Base-by-base conservation (phyloP, 73 alveolate genomes). In the Paramecium bursaria region DNA sequence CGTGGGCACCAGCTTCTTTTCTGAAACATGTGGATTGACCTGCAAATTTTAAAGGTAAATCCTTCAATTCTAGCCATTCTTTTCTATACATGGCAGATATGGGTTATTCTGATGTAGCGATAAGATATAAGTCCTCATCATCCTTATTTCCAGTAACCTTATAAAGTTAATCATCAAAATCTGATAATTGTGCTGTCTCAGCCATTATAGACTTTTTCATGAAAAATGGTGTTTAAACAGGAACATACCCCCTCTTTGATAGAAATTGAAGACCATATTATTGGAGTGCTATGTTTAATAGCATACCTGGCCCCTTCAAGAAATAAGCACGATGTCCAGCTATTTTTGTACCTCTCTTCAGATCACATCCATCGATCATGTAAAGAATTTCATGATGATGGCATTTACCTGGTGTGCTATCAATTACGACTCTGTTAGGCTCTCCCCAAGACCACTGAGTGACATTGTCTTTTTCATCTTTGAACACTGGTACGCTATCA, bases 21-120 rank as follows among this genome's bases (percentile, higher is more conserved):
- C 99, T 91, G 94, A 98, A 98, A 86, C 99, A 98, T 17, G 99
- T 87, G 2, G 99, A 95, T 85, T 76, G 49, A 44, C 99, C 99
- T 13, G 95, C 98, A 86, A 87, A 98, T 86, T 94, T 92, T 23
- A 93, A 50, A 15, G 99, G 99, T 57, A 97, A 85, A 17, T 82
- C 93, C 42, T 90, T 90, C 30, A 91, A 92, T 46, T 94, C 97
- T 15, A 98, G 74, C 98, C 98, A 93, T 90, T 98, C 99, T 25
- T 88, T 87, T 74, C 97, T 77, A 54, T 96, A 96, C 91, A 91
- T 85, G 26, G 99, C 98, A 73, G 99, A 94, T 42, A 98, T 95
- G 21, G 99, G 99, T 92, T 98, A 98, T 93, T 98, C 99, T 23
- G 99, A 97, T 39, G 99, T 98, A 25, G 99, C 99, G 44, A 97